A percentile compares a stretch with the other conserved stretches of the same genome.
These are phyloP conservation scores for Davidsoniella eucalypti DNA, from an alignment of 2,329 filamentous ascomycete genomes.

Conservation along the genomic window DNA sequence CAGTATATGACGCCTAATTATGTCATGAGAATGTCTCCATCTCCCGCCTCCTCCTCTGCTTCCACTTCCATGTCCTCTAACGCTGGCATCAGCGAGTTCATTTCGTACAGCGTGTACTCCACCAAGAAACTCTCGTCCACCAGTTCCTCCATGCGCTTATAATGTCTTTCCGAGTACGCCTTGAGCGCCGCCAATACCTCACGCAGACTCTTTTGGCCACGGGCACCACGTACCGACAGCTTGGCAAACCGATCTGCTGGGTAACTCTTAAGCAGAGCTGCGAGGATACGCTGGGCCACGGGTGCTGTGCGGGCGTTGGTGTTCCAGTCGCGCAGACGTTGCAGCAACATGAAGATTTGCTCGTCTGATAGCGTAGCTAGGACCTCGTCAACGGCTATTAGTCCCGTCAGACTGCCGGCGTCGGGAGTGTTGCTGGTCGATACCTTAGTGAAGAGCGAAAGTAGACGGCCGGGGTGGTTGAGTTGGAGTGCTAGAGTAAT, in stretches of 20 bases:
- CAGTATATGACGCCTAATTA: slow-evolving; percentile 4
- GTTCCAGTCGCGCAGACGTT: slow-evolving; percentile 88
- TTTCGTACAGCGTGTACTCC: slow-evolving; percentile 83
- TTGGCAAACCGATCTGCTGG: slow-evolving; percentile 61
- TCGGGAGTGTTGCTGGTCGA: slow-evolving; percentile 47
- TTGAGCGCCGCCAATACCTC: slow-evolving; percentile 77
- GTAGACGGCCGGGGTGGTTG: slow-evolving; percentile 79
- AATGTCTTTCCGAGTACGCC: slow-evolving; percentile 86
- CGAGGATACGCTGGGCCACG: slow-evolving; percentile 72
- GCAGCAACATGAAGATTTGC: slow-evolving; percentile 68
- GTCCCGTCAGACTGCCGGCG: slow-evolving; percentile 44
- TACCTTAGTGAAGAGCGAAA: slow-evolving; percentile 69
- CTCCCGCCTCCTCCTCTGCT: slow-evolving; percentile 21
- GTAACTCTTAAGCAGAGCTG: slow-evolving; percentile 64
- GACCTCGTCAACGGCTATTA: slow-evolving; percentile 64
- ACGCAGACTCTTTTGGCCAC: slow-evolving; percentile 50
- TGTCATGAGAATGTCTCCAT: slow-evolving; percentile 27
- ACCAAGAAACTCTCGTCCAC: slow-evolving; percentile 89
- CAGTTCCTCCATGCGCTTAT: slow-evolving; percentile 73
- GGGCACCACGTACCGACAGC: slow-evolving; percentile 42
- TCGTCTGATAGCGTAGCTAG: slow-evolving; percentile 64
- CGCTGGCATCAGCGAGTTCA: slow-evolving; percentile 54
- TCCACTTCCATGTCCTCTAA: slow-evolving; percentile 19
- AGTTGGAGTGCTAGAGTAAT: slow-evolving; percentile 84
- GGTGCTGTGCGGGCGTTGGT: slow-evolving; percentile 78